Percentiles rank a stretch among this genome's conserved stretches.
These are phyloP conservation scores for Debaryomycetaceae sp. DNA, from an alignment of 1,139 yeast species.

Conservation along the genomic window DNA sequence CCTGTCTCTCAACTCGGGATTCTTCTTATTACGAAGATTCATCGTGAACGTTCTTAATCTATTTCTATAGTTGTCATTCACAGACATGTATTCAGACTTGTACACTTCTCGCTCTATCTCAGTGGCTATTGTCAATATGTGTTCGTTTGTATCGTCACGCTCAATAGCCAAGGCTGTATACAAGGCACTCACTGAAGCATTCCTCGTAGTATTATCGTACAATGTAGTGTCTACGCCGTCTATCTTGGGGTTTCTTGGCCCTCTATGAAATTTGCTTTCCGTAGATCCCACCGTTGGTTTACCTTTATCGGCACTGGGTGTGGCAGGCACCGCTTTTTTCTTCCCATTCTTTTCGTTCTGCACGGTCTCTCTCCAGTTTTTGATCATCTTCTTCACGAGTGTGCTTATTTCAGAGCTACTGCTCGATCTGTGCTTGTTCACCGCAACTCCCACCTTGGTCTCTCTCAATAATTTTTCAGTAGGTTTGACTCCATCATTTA, in stretches of 20 bases:
- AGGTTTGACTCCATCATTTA: constrained; percentile 75
- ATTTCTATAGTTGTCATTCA: constrained; percentile 63
- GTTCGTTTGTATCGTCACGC: constrained; percentile 50
- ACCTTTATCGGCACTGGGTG: constrained; percentile 6
- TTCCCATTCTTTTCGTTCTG: constrained; percentile 63
- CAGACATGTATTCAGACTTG: constrained; percentile 52
- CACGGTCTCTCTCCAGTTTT: constrained; percentile 87
- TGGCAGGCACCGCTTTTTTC: constrained; percentile 14
- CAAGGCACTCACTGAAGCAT: constrained; percentile 76
- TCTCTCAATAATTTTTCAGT: constrained; percentile 81
- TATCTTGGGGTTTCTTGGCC: constrained; percentile 71
- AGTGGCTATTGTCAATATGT: constrained; percentile 61
- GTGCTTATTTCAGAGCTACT: constrained; percentile 61
- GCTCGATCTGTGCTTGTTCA: constrained; percentile 79
- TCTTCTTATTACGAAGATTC: constrained; percentile 84
- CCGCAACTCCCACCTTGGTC: constrained; percentile 98
- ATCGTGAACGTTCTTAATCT: constrained; percentile 79
- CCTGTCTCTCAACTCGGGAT: constrained; percentile 75
- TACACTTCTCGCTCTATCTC: constrained; percentile 73
- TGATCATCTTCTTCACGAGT: constrained; percentile 77
- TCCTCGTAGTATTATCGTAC: constrained; percentile 75
- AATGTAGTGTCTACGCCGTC: constrained; percentile 74
- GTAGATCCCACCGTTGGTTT: constrained; percentile 14
- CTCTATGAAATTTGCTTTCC: constrained; percentile 22
- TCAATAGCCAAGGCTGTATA: constrained; percentile 89